phyloP scores from a whole-genome alignment of 2,329 filamentous ascomycete genomes.

The Neopestalotiopsis sp. region DNA sequence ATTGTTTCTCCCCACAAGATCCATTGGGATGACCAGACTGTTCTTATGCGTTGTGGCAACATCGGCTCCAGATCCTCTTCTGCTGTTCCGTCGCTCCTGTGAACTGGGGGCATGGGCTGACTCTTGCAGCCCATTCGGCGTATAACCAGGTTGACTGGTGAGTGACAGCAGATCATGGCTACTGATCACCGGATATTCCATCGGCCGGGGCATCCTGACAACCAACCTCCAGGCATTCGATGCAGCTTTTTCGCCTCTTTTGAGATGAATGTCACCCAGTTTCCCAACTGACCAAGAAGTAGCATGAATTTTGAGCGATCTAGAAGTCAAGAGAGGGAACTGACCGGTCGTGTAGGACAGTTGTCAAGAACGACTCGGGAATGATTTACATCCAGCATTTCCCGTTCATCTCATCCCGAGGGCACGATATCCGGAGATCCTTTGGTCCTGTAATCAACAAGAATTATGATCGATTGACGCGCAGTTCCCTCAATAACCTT shows the following conservation, averaged over 20 bases:
- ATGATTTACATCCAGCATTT: slow-evolving; percentile 12
- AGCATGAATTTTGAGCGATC: not conserved
- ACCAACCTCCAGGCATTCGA: not conserved
- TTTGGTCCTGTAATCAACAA: not conserved
- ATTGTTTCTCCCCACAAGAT: not conserved
- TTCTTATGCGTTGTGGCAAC: not conserved
- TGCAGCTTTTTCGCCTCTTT: not conserved
- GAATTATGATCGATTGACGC: not conserved
- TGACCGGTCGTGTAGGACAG: not conserved
- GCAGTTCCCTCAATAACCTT: too few relatives aligned
- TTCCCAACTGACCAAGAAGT: not conserved
- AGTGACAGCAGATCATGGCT: slow-evolving; percentile 8
- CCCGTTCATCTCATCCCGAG: slow-evolving; percentile 16
- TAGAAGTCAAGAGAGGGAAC: not conserved
- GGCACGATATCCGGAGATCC: not conserved
- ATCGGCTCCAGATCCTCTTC: slow-evolving; percentile 7
- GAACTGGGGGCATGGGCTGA: not conserved
- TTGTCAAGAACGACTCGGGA: not conserved
- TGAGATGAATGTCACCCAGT: not conserved
- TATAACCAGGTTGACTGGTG: not conserved
- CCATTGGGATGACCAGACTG: not conserved
- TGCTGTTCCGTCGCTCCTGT: not conserved
- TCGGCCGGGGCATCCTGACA: slow-evolving; percentile 6
- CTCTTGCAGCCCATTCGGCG: not conserved
- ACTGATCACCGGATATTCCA: slow-evolving; percentile 13